phyloP scores from a whole-genome alignment of 2,329 filamentous ascomycete species.

The Ophiocordyceps camponoti-rufipedis region DNA sequence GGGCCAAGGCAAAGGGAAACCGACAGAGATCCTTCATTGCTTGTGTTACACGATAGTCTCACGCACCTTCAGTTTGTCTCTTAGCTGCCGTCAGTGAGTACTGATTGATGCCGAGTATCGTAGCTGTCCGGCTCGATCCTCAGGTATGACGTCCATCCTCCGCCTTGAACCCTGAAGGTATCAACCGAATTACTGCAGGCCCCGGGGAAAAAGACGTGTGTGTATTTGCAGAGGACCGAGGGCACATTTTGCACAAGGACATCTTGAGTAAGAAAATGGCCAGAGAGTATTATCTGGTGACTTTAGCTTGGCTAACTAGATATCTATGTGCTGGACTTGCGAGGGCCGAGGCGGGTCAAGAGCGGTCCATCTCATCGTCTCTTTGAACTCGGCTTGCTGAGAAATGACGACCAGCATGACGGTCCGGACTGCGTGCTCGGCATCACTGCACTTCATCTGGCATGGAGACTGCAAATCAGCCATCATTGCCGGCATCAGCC shows the following conservation, averaged over 20 bases:
- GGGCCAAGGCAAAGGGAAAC: no score
- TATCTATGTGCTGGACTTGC: neutral
- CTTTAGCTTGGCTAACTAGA: constrained; percentile 9
- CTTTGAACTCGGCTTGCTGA: neutral
- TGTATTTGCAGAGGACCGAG: constrained; percentile 4
- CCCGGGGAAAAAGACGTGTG: constrained; percentile 1
- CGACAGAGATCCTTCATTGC: no score
- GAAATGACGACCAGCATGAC: neutral
- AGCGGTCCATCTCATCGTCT: neutral
- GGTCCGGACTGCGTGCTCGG: neutral
- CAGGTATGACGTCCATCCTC: no score
- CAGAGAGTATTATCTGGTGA: constrained; percentile 9
- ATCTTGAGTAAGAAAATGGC: constrained; percentile 1
- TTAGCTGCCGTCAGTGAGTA: no score
- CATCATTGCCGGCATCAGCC: constrained; percentile 8
- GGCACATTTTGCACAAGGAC: constrained; percentile 2
- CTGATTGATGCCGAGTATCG: no score
- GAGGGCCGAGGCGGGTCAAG: neutral
- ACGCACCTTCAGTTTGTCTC: no score
- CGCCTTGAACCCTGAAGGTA: no score
- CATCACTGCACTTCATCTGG: neutral
- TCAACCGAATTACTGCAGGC: no score
- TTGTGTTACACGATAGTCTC: no score
- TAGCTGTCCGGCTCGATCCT: no score
- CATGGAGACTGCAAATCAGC: constrained; percentile 2